Percentiles rank a stretch among this genome's conserved stretches.
Conservation (phyloP, 257 asterid genomes). For the Solanum ahanhuiri region DNA sequence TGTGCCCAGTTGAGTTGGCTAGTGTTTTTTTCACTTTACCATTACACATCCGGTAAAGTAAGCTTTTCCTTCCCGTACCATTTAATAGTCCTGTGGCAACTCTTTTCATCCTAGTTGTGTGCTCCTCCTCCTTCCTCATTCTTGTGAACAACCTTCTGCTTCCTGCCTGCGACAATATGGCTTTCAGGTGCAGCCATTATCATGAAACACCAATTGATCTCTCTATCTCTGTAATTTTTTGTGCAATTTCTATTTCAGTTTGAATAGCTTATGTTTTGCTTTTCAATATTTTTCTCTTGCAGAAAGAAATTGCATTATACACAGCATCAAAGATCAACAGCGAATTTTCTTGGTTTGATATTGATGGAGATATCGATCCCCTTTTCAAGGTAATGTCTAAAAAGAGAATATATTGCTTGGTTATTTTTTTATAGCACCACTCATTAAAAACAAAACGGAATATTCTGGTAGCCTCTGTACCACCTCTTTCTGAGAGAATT, state of each 20-base stretch:
- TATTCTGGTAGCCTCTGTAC: background rate
- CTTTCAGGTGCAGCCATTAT: background rate
- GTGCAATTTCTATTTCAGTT: background rate
- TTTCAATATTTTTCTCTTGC: conserved; percentile 29
- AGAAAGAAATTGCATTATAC: conserved; percentile 97
- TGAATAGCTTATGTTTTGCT: background rate
- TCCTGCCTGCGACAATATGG: background rate
- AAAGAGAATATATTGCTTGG: background rate
- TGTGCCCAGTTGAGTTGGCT: background rate
- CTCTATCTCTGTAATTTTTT: background rate
- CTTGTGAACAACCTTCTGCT: background rate
- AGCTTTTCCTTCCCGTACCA: background rate
- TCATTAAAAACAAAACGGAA: background rate
- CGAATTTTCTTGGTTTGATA: conserved; percentile 96
- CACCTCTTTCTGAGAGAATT: background rate
- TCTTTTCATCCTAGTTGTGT: background rate
- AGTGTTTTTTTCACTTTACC: background rate
- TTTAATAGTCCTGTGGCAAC: background rate
- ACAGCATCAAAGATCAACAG: conserved; percentile 92
- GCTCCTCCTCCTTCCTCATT: background rate
- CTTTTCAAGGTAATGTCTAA: conserved; percentile 75
- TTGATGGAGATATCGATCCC: conserved; percentile 97
- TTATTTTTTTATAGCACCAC: background rate
- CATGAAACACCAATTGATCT: background rate
- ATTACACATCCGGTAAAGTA: background rate